phyloP scores from a whole-genome alignment of 352 stramenopile species.

The Phytopythium chamaehyphon region DNA sequence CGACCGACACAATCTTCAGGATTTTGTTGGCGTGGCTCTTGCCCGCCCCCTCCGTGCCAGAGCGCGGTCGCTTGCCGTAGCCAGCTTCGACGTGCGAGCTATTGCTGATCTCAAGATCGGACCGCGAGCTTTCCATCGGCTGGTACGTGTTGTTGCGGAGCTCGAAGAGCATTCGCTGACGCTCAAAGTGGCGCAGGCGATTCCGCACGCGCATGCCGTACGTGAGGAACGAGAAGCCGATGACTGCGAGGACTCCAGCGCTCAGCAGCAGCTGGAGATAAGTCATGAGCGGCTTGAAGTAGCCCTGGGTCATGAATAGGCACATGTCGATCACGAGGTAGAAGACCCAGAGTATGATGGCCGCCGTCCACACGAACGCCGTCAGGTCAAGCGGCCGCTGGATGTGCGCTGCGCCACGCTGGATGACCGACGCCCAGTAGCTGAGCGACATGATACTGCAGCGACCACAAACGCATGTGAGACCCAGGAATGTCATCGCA shows the following conservation, averaged over 20 bases:
- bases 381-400: conserved; percentile 17
- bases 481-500: background rate
- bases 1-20: conserved; percentile 47
- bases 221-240: conserved; percentile 32
- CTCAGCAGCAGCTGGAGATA: conserved; percentile 29
- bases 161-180: conserved; percentile 4
- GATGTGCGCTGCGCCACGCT: conserved; percentile 17
- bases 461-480: conserved; percentile 1
- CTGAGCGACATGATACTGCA: conserved; percentile 28
- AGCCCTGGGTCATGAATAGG: conserved; percentile 37
- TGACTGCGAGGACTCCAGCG: conserved; percentile 29
- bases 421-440: conserved; percentile 38
- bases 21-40: conserved; percentile 28
- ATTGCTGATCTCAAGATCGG: conserved; percentile 11
- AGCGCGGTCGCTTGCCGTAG: conserved; percentile 28
- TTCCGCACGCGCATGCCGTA: conserved; percentile 28
- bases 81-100: conserved; percentile 14
- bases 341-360: conserved; percentile 29
- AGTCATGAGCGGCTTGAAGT: conserved; percentile 20
- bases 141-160: conserved; percentile 17
- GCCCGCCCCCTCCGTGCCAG: conserved; percentile 15
- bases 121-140: conserved; percentile 12
- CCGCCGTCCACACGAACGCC: conserved; percentile 23
- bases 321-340: conserved; percentile 30
- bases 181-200: conserved; percentile 24